Evolutionary conservation across 371 early-diverging fungal genomes (phyloP), one percentile per base, ranked within the genome.

Genomic region (Mortierella sp.): DNA sequence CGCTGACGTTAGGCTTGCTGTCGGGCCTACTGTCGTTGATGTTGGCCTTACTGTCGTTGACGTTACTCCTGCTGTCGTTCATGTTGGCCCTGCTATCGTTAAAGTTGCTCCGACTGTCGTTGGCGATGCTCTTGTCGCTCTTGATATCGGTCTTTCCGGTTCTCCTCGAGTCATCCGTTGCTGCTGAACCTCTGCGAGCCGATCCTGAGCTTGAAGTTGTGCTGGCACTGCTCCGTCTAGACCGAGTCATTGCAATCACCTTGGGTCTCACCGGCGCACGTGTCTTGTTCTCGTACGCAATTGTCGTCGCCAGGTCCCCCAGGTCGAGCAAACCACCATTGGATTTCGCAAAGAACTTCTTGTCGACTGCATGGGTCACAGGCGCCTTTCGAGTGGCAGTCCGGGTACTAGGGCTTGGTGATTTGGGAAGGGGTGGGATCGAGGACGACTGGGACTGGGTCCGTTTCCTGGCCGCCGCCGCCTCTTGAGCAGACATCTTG

Each of bases 261-360:
- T 58, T 58, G 58, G 58, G 58, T 34, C 29, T n/a, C 37, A 40
- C 61, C 40, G 71, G 53, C 1, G 71, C 44, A 9, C 4, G 43
- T 2, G 63, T 5, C 31, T 71, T 74, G 11, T 53, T 43, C 10
- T 82, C 74, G 10, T 72, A 70, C 37, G 83, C 83, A 52, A 74
- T 64, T 14, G 79, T 78, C 3, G 75, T 65, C 14, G 83, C 83
- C 29, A 82, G 45, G 48, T 69, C 65, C 10, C 78, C 78, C 47
- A 78, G 58, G 13, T 82, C 83, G 64, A 78, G 64, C 50, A 81
- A 7, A 4, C 77, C 70, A n/a, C 76, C 67, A 24, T 45, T 81
- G 19, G 73, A 72, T 65, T 81, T 81, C 39, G 70, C 37, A 52
- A 81, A 81, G 41, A 77, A 68, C 41, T 77, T 67, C 41, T 70